Evolutionary conservation across 106 monocot genomes (phyloP).

Genomic region (Dioscorea alata): DNA sequence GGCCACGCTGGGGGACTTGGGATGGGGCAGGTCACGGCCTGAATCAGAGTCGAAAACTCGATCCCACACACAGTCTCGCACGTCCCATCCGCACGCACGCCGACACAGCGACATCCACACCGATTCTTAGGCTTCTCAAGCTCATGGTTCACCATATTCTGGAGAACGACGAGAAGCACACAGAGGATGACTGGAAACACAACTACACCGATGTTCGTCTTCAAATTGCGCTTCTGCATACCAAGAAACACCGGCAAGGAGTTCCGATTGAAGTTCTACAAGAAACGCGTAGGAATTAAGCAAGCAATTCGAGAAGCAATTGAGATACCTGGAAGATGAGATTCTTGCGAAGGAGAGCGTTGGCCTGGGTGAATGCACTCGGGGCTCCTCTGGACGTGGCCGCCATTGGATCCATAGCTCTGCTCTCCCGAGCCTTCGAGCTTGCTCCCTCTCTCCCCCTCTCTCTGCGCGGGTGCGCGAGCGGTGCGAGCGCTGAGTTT

Average conservation of each 20-base stretch:
- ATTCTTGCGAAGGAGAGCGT: conserved; percentile 63
- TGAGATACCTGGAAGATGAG: conserved; percentile 50
- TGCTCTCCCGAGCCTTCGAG: neutral
- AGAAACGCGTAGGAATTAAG: neutral
- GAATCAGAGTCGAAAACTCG: conserved; percentile 39
- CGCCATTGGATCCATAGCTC: neutral
- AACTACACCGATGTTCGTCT: conserved; percentile 33
- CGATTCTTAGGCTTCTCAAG: conserved; percentile 39
- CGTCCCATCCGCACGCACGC: conserved; percentile 9
- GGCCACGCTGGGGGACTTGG: conserved; percentile 46
- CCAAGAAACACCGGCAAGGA: neutral
- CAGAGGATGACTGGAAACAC: conserved; percentile 43
- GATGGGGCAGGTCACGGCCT: conserved; percentile 34
- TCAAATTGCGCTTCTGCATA: conserved; percentile 41
- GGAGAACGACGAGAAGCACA: conserved; percentile 30
- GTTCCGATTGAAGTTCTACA: too few relatives aligned
- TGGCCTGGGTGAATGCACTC: conserved; percentile 42
- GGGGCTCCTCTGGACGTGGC: conserved; percentile 17
- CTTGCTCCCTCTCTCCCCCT: neutral
- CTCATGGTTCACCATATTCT: conserved; percentile 30
- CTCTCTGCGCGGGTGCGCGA: too few relatives aligned
- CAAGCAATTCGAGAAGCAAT: neutral
- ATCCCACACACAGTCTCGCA: conserved; percentile 43
- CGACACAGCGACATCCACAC: conserved; percentile 39
- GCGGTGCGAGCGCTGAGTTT: too few relatives aligned